Base-by-base conservation (phyloP, 1,284 basidiomycete species). In the Boletus semigastroideus region DNA sequence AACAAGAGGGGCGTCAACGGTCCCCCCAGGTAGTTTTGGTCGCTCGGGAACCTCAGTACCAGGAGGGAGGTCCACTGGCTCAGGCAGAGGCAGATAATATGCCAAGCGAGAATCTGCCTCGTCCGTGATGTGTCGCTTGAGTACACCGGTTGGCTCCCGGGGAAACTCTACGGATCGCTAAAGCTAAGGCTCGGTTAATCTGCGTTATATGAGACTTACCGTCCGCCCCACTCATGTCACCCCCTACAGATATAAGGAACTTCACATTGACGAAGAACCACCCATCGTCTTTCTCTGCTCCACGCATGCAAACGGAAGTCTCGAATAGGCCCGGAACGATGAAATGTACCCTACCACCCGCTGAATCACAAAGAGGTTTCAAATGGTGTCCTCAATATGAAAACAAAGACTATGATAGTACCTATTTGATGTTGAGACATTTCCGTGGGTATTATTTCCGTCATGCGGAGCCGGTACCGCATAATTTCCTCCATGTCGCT, bases 241-340 rank as follows among this genome's bases (percentile, higher is more conserved):
- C 87, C 20, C 84, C 84, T 7, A 92, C 78, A n/a, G 73, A 80
- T 54, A 93, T 83, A 30, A 89, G 72, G 60, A 92, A 94, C 59
- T 86, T 83, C 2, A 90, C 81, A 56, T 84, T 76, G 10, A 89
- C 81, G 61, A 92, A 86, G 67, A 91, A 93, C 92, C 92, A 94
- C 0, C 84, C 82, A 53, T 89, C 87, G 28, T 80, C 74, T 50
- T 74, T 74, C 54, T 82, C 74, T 5, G 80, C 82, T 8, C 92
- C 90, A 33, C 78, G 76, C 31, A 94, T 73, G 55, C 86, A 91
- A 31, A 94, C 67, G 0, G 86, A 86, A 4, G 82, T 78, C 60
- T 87, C 82, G 62, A 95, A 95, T n/a, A 93, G 72, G 19, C 82
- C 79, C 0, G 82, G 80, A 0, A 84, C 85, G 5, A 75, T 79